These are phyloP conservation scores for Thielaviopsis ethacetica DNA, from an alignment of 2,329 filamentous ascomycete genomes.

Conservation along the genomic window DNA sequence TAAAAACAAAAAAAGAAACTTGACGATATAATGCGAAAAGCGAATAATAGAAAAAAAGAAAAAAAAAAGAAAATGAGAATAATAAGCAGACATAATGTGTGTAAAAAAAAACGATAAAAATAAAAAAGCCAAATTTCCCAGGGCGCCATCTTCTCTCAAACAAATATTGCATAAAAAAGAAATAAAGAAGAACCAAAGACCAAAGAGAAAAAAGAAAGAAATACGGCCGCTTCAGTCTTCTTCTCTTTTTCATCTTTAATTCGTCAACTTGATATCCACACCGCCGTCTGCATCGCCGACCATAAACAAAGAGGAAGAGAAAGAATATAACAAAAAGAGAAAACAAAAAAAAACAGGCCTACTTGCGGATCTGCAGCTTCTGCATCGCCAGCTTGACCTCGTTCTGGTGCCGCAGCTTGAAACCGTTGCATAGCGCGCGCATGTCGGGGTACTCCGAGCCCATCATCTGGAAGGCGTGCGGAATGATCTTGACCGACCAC, in stretches of 20 bases:
- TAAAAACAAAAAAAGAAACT: background rate
- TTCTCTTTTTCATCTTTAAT: background rate
- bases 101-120: background rate
- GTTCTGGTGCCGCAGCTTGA: slow-evolving; percentile 64
- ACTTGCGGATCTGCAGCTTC: slow-evolving; percentile 12
- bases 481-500: slow-evolving; percentile 80
- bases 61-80: background rate
- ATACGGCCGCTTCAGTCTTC: background rate
- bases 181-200: background rate
- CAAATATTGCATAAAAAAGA: background rate
- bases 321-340: background rate
- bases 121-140: background rate
- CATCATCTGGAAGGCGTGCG: slow-evolving; percentile 82
- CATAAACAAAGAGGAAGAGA: background rate
- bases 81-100: background rate
- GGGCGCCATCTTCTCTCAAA: background rate
- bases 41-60: background rate
- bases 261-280: background rate
- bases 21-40: background rate
- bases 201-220: background rate
- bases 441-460: slow-evolving; percentile 87
- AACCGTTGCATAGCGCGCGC: slow-evolving; percentile 88
- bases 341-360: background rate
- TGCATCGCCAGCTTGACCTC: slow-evolving; percentile 42
- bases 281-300: background rate